Conservation (phyloP, 768 basidiomycete genomes). For the Boletus sp. region DNA sequence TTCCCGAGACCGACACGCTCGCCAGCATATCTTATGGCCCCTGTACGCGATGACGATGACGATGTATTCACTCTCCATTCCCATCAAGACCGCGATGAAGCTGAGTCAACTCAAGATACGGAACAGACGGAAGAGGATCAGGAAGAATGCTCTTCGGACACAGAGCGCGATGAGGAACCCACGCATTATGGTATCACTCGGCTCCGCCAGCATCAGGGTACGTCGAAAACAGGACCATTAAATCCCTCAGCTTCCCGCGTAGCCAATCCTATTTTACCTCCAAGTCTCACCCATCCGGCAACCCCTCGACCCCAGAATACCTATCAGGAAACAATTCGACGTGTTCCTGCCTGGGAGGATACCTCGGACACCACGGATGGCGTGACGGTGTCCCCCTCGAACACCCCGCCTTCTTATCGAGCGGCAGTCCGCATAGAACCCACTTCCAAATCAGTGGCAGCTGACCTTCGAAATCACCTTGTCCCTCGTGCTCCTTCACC, state of each 20-base stretch:
- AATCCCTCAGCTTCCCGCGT: constrained; percentile 11
- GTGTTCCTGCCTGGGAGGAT: constrained; percentile 34
- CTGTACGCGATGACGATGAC: constrained; percentile 37
- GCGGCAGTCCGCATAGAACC: constrained; percentile 36
- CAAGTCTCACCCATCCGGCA: constrained; percentile 25
- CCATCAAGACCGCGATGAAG: constrained; percentile 38
- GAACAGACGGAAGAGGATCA: constrained; percentile 15
- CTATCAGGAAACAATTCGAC: constrained; percentile 10
- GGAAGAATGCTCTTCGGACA: constrained; percentile 13
- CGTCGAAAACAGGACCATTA: constrained; percentile 9
- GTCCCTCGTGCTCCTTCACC: constrained; percentile 27
- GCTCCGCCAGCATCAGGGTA: constrained; percentile 7
- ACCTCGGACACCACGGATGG: constrained; percentile 38
- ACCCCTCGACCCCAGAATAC: constrained; percentile 30
- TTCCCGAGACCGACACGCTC: constrained; percentile 24
- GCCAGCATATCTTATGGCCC: constrained; percentile 22
- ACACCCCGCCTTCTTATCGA: constrained; percentile 50
- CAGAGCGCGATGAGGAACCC: constrained; percentile 24
- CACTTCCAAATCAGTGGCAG: constrained; percentile 14
- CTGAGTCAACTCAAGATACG: constrained; percentile 16
- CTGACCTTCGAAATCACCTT: constrained; percentile 12
- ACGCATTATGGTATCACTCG: constrained; percentile 2
- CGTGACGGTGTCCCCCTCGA: constrained; percentile 34
- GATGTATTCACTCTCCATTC: constrained; percentile 45
- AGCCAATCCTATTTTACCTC: constrained; percentile 27